Evolutionary conservation across 805 yeast genomes (phyloP).

Genomic region (Starmera caribaea): DNA sequence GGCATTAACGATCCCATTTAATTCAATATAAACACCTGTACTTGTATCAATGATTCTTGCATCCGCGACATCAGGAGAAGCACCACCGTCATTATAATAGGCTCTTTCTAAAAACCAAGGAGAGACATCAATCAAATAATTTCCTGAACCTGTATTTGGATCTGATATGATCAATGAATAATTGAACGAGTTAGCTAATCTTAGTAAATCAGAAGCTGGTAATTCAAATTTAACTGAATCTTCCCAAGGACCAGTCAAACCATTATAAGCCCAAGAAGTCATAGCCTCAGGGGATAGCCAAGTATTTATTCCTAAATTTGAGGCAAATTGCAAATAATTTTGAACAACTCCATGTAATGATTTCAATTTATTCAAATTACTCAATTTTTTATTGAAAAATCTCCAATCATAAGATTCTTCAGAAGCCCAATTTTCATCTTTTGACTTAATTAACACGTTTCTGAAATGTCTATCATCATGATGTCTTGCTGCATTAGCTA

Average conservation of each 20-base stretch:
- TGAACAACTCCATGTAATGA: constrained; percentile 37
- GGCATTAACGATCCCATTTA: constrained; percentile 33
- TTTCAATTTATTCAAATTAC: constrained; percentile 27
- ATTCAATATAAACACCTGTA: constrained; percentile 50
- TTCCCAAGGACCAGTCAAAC: constrained; percentile 45
- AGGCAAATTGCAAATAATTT: constrained; percentile 35
- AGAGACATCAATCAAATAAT: constrained; percentile 36
- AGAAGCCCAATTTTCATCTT: constrained; percentile 22
- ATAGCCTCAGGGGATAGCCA: constrained; percentile 43
- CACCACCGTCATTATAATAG: constrained; percentile 35
- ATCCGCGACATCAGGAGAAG: constrained; percentile 35
- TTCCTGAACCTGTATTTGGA: constrained; percentile 35
- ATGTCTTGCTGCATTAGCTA: constrained; percentile 22
- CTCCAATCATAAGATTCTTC: constrained; percentile 54
- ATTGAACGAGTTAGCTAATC: constrained; percentile 37
- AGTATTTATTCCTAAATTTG: constrained; percentile 30
- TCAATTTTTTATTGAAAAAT: constrained; percentile 40
- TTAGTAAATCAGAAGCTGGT: constrained; percentile 36
- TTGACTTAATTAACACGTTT: constrained; percentile 21
- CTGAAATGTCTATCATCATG: constrained; percentile 23
- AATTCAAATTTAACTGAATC: constrained; percentile 39
- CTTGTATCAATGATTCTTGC: constrained; percentile 52
- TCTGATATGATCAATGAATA: constrained; percentile 34
- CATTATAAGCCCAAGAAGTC: constrained; percentile 41
- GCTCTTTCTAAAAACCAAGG: constrained; percentile 42